phyloP scores from a whole-genome alignment of 2,329 filamentous ascomycete genomes.

The Zasmidium angulare region DNA sequence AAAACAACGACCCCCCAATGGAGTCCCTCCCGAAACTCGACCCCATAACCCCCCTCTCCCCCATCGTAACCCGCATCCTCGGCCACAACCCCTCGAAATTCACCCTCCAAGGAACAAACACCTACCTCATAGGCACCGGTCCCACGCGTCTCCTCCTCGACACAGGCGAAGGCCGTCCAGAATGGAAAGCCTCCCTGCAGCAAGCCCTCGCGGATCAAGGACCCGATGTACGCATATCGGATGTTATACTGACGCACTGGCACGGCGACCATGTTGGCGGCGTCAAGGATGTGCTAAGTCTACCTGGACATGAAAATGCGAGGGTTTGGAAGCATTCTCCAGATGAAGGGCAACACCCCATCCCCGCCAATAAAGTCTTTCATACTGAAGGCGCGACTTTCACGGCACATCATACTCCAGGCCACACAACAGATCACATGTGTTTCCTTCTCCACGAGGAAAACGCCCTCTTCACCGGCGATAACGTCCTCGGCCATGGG shows the following conservation, averaged over 20 bases:
- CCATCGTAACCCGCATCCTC: conserved; percentile 76
- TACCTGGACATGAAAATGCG: not conserved
- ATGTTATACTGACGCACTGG: conserved; percentile 84
- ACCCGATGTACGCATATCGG: conserved; percentile 60
- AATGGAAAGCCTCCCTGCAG: conserved; percentile 69
- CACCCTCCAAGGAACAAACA: conserved; percentile 81
- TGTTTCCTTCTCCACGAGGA: conserved; percentile 70
- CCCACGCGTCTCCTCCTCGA: conserved; percentile 76
- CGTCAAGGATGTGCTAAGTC: conserved; percentile 62
- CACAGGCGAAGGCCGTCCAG: conserved; percentile 76
- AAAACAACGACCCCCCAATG: not conserved
- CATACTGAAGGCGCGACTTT: conserved; percentile 63
- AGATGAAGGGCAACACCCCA: not conserved
- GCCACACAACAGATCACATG: conserved; percentile 83
- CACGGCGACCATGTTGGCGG: conserved; percentile 84
- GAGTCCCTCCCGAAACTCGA: conserved; percentile 60
- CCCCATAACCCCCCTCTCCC: conserved; percentile 74
- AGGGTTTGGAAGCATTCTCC: not conserved
- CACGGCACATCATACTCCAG: conserved; percentile 65
- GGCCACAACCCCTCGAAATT: conserved; percentile 89
- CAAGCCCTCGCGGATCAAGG: conserved; percentile 64
- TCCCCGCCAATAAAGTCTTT: conserved; percentile 47
- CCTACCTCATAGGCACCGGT: conserved; percentile 84
- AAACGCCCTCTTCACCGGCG: conserved; percentile 81
- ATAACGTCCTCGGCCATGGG: conserved; percentile 85